Base-by-base conservation (phyloP, 129 eudicot species). In the Artemisia annua region DNA sequence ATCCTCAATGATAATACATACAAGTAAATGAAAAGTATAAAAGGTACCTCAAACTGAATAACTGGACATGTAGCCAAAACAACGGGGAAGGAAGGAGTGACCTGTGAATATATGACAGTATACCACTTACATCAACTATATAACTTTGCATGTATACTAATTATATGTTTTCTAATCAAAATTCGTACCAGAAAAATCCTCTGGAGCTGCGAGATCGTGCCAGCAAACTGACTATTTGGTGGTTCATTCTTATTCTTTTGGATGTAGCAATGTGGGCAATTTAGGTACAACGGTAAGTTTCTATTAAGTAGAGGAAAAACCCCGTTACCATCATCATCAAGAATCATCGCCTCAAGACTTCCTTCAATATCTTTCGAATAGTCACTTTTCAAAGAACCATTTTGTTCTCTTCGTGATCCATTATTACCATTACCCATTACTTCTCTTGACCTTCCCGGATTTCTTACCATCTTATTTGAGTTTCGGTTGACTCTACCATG, bases 41-140 rank as follows among this genome's bases (percentile, higher is more conserved):
- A 30, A 79, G 70, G 55, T 72, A 94, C 98, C 95, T 94, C 98
- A 66, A 94, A 94, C 70, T 89, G 96, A 70, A 90, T 57, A 70
- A 90, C 79, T 10, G 98, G 97, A 71, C 86, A 67, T 67, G 96
- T 78, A 65, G 96, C 85, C 77, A 90, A 61, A 24, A 84, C 67
- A 58, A 88, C 80, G 3, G 98, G 97, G 67, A 90, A 90, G 35
- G 97, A 81, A 48, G 98, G 98, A 65, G 97, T 94, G 55, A 90
- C 97, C 98, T 93, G 70, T 77, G 81, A 46, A 77, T 26, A 69
- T 10, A 39, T 18, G 24, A 66, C 63, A 48, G 39, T 44, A 81
- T 7, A 10, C 44, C 13, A 51, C 52, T 52, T 19, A n/a, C 43
- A 11, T 46, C 32, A 54, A 48, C 32, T 26, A 48, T 44, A 56